These are phyloP conservation scores for Dactylellina cionopaga DNA, from an alignment of 2,329 filamentous ascomycete genomes.

Conservation along the genomic window DNA sequence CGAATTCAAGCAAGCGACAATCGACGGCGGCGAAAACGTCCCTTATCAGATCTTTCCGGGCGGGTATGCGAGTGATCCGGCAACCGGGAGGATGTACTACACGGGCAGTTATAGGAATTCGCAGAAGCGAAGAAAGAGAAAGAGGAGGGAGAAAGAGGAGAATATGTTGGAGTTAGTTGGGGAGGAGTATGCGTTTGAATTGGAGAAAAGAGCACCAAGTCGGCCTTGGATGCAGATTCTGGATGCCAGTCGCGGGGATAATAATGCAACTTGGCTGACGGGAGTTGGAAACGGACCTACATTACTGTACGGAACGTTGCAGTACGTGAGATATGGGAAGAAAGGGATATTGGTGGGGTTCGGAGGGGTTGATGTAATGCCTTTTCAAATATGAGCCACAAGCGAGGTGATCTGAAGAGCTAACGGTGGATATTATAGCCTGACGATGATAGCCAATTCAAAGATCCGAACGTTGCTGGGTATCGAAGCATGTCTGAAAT, in stretches of 20 bases:
- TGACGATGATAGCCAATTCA: slow-evolving; percentile 43
- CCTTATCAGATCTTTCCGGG: slow-evolving; percentile 24
- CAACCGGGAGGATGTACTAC: slow-evolving; percentile 48
- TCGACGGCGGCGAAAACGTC: slow-evolving; percentile 28
- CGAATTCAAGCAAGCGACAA: slow-evolving; percentile 11
- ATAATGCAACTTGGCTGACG: slow-evolving; percentile 27
- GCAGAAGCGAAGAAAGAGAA: slow-evolving; percentile 18
- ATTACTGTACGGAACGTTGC: slow-evolving; percentile 33
- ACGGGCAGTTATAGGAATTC: slow-evolving; percentile 48
- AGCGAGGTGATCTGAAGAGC: neutral
- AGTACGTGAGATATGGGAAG: slow-evolving; percentile 47
- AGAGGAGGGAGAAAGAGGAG: neutral
- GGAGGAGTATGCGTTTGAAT: slow-evolving; percentile 1
- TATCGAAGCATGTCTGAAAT: slow-evolving; percentile 46
- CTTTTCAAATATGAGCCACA: neutral
- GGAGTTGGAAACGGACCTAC: slow-evolving; percentile 39
- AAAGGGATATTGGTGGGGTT: slow-evolving; percentile 47
- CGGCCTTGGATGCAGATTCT: slow-evolving; percentile 48
- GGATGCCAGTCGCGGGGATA: slow-evolving; percentile 38
- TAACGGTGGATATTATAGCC: slow-evolving; percentile 21
- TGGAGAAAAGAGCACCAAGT: slow-evolving; percentile 38
- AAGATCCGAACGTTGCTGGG: slow-evolving; percentile 22
- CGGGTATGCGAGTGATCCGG: slow-evolving; percentile 42
- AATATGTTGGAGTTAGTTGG: neutral
- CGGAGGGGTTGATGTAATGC: slow-evolving; percentile 42